phyloP scores from a whole-genome alignment of 2,329 filamentous ascomycete species.

The Epichloe aotearoae region DNA sequence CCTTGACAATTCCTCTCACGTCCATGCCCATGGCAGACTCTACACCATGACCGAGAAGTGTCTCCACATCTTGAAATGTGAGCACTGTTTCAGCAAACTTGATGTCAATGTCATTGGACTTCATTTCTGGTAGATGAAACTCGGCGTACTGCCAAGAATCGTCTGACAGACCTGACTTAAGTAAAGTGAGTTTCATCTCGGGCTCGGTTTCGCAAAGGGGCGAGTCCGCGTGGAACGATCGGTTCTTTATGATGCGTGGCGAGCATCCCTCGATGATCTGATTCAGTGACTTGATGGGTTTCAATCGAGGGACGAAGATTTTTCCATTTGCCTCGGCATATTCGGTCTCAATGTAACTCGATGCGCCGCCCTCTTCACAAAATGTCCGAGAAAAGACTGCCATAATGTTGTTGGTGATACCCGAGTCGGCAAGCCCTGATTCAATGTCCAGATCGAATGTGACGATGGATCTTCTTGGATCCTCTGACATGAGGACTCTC shows the following conservation, averaged over 20 bases:
- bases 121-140: slow-evolving; percentile 10
- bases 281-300: slow-evolving; percentile 28
- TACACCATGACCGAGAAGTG: slow-evolving; percentile 18
- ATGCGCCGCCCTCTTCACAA: slow-evolving; percentile 1
- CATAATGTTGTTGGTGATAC: slow-evolving; percentile 12
- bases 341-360: slow-evolving; percentile 25
- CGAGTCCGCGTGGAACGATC: slow-evolving; percentile 9
- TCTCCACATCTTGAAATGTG: slow-evolving; percentile 23
- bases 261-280: slow-evolving; percentile 25
- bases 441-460: slow-evolving; percentile 27
- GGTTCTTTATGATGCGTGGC: slow-evolving; percentile 5
- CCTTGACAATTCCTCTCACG: slow-evolving; percentile 23
- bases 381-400: slow-evolving; percentile 13
- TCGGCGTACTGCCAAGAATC: slow-evolving; percentile 15
- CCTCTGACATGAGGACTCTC: slow-evolving; percentile 36
- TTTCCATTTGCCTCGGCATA: slow-evolving; percentile 25
- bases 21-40: slow-evolving; percentile 27
- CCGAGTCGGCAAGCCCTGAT: slow-evolving; percentile 9
- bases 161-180: slow-evolving; percentile 14
- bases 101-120: slow-evolving; percentile 26
- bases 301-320: slow-evolving; percentile 32
- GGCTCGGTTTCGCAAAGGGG: neutral
- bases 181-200: slow-evolving; percentile 13
- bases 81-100: slow-evolving; percentile 23
- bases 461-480: slow-evolving; percentile 27